These are phyloP conservation scores for Heritiera fomes DNA, from an alignment of 345 rosid species.

Conservation along the genomic window DNA sequence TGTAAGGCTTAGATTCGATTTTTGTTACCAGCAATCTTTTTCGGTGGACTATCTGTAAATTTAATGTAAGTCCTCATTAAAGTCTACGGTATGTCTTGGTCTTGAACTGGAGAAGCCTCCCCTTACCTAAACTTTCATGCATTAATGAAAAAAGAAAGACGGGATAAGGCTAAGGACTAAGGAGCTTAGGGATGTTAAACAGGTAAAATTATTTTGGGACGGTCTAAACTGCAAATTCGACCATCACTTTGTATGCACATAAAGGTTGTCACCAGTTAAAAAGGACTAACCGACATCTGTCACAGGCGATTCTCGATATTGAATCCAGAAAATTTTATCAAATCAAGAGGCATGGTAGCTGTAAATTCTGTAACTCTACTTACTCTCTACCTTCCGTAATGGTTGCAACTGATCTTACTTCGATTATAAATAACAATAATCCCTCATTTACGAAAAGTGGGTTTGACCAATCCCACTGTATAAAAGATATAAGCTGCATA, in stretches of 20 bases:
- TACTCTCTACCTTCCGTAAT: background rate
- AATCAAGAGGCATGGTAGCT: background rate
- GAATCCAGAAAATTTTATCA: background rate
- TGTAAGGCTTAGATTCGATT: too few relatives aligned
- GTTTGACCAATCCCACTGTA: background rate
- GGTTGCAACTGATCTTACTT: background rate
- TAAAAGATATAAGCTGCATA: background rate
- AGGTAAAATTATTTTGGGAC: background rate
- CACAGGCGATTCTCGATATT: conserved; percentile 13
- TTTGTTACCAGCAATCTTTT: too few relatives aligned
- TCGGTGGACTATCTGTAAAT: too few relatives aligned
- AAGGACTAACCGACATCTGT: background rate
- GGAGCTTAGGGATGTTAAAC: background rate
- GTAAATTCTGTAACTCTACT: background rate
- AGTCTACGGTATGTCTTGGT: too few relatives aligned
- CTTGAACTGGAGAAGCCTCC: too few relatives aligned
- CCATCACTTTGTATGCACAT: background rate
- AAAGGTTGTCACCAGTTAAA: background rate
- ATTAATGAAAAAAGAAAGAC: background rate
- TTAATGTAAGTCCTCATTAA: too few relatives aligned
- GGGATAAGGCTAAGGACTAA: background rate
- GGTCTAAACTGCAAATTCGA: conserved; percentile 3
- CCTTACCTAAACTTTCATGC: too few relatives aligned
- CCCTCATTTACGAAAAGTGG: background rate
- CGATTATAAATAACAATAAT: background rate